Base-by-base conservation (phyloP, 2,329 filamentous ascomycete genomes). In the Fusarium sp. region DNA sequence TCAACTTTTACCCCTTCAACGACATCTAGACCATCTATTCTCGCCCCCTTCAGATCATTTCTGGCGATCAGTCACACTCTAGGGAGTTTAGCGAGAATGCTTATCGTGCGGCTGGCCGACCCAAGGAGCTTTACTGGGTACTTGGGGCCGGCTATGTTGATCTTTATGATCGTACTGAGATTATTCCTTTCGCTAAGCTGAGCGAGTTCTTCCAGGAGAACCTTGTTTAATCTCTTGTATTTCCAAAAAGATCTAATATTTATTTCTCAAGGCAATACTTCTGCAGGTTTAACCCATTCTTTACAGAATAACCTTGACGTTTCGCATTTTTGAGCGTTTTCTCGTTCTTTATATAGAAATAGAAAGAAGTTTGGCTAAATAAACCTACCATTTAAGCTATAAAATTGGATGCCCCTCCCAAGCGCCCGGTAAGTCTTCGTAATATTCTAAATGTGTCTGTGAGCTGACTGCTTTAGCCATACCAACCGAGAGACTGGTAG, bases 381-480 rank as follows among this genome's bases (percentile, higher is more conserved):
- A 42, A 6, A 16, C 15, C 6, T 7, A 13, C 14, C 9, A 42
- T 7, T n/a, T 2, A 10, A n/a, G 14, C 8, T 7, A 10, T n/a
- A 2, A 15, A 14, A 10, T n/a, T 53, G 1, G 50, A 53, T 53
- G 50, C 50, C 2, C 33, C 33, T 7, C 50, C 50, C 2, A 53
- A 53, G 1, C 50, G 33, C 0, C 18, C 28, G 14, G 50, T 53
- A 53, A 53, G 50, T 22, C 13, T 28, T 16, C 2, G 2, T 1
- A 18, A 2, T 6, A 3, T 7, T 7, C 2, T 10, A 2, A 3
- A 24, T 7, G 3, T 6, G 30, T 15, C 3, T 3, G 14, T 2
- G 5, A 28, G 18, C 33, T 53, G 16, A 53, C 50, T 28, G 3
- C 4, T 16, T 22, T 5, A 53, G 50, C 31, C 50, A 0, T 53